Evolutionary conservation across 208 protist species (phyloP), one percentile per base, ranked within the genome.

Genomic region (Kentomonas sorsogonicus): DNA sequence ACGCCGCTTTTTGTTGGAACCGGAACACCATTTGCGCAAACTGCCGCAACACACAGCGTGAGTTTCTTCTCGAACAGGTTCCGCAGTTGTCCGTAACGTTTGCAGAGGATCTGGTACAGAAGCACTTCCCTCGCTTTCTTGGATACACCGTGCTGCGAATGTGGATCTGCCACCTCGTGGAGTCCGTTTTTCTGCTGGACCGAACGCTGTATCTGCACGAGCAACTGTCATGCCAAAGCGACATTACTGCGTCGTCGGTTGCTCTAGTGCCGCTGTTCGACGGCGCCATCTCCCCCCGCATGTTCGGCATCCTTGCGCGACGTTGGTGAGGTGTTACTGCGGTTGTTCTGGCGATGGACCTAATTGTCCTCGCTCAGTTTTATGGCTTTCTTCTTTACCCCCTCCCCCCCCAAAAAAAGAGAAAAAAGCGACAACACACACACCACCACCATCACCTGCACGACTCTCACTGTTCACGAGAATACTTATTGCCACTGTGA

Each of bases 151-250:
- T 95, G 27, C 66, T 95, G 34, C 79, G 89, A 13, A 93, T 89
- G 81, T 95, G 89, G 86, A 90, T 91, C 79, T 91, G 81, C 54
- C 89, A 93, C 63, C 61, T 93, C 15, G 72, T 90, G 3, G 85
- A 95, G 63, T 79, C 69, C 11, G 54, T 89, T 0, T 52, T 95
- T 20, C 69, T 95, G 22, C 56, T 93, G 34, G 89, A 95, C 62
- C 74, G 89, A 27, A 38, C 66, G 4, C 66, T 95, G 29, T 93
- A 79, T 63, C 63, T 95, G 40, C 67, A 83, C 34, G 86, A 95
- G 68, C 48, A 53, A 39, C 56, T 79, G 11, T 7, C 57, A n/a
- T 3, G 16, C 27, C 65, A 66, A 56, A 50, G 60, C 1, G 71
- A 67, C 45, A 51, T 53, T 20, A 77, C 72, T 10, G 74, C 71